Conservation (phyloP, 2,329 filamentous ascomycete species). For the Cordyceps farinosa region DNA sequence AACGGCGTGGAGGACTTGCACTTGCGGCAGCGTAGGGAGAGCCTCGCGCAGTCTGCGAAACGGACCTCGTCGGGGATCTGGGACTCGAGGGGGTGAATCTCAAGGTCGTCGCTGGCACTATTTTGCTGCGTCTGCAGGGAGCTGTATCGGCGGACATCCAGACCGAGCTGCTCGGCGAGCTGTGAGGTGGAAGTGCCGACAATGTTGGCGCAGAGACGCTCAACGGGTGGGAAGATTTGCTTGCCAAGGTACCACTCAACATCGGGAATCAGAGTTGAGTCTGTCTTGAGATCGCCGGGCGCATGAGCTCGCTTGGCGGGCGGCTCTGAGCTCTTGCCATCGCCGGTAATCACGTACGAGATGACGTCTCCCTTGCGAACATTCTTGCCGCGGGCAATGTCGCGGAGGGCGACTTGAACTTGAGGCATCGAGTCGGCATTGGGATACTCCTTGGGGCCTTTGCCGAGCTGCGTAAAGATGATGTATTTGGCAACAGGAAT, state of each 20-base stretch:
- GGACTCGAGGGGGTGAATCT: constrained; percentile 88
- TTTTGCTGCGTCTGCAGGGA: constrained; percentile 43
- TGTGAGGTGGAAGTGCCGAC: constrained; percentile 85
- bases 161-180: constrained; percentile 87
- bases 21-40: constrained; percentile 74
- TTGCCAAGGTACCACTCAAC: constrained; percentile 98
- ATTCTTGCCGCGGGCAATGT: constrained; percentile 79
- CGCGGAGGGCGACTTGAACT: constrained; percentile 88
- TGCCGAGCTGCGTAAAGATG: constrained; percentile 96
- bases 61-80: constrained; percentile 90
- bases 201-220: constrained; percentile 95
- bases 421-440: constrained; percentile 95
- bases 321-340: constrained; percentile 61
- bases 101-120: constrained; percentile 55
- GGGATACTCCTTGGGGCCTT: constrained; percentile 87
- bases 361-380: constrained; percentile 95
- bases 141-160: constrained; percentile 84
- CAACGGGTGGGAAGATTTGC: constrained; percentile 96
- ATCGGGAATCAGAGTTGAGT: constrained; percentile 74
- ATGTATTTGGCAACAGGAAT: constrained; percentile 85
- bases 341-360: constrained; percentile 85
- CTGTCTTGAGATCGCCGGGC: constrained; percentile 75
- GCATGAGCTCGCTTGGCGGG: constrained; percentile 87
- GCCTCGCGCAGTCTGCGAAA: constrained; percentile 74
- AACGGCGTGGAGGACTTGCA: constrained; percentile 73